Base-by-base conservation (phyloP, 129 eudicot genomes). In the Centaurea solstitialis region DNA sequence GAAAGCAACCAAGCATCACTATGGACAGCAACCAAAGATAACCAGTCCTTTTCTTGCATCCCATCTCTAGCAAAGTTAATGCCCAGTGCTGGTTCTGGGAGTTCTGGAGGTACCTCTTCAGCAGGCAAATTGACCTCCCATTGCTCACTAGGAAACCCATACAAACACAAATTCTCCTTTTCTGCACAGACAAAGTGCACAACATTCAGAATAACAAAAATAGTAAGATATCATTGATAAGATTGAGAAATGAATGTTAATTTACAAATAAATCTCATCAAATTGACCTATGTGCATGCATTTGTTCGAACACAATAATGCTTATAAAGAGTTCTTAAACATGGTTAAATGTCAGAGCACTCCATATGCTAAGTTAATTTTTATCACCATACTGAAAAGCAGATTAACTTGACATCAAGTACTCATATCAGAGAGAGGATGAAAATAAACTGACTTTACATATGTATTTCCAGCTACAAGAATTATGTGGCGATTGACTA, bases 81-180 rank as follows among this genome's bases (percentile, higher is more conserved):
- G 26, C 96, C 97, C 79, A 89, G 69, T 47, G 93, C 98, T 68
- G 98, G 97, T 80, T 93, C 97, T n/a, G 98, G 98, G 50, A 93
- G 91, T 75, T 89, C 94, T 1, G 94, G 98, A 50, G 94, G 98
- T 28, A 88, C 93, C 79, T 90, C 97, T 88, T 90, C 94, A 82
- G 92, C 96, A n/a, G 98, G 98, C 66, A 89, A 78, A 87, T 93
- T 93, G 38, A 93, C 94, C 84, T 93, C 97, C 98, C 98, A 91
- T 71, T 85, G 90, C 90, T 88, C 98, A 84, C 87, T 89, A 6
- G 98, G 98, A 79, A 91, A 84, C 38, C 98, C 98, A 68, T 91
- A 91, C 86, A 91, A 79, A 79, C 97, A 89, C 87, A 93, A 83
- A 73, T 93, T 91, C 85, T 91, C 97, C 86, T 89, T 91, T 75